Conservation (phyloP, 2,329 filamentous ascomycete genomes). For the Colletotrichum nymphaeae region DNA sequence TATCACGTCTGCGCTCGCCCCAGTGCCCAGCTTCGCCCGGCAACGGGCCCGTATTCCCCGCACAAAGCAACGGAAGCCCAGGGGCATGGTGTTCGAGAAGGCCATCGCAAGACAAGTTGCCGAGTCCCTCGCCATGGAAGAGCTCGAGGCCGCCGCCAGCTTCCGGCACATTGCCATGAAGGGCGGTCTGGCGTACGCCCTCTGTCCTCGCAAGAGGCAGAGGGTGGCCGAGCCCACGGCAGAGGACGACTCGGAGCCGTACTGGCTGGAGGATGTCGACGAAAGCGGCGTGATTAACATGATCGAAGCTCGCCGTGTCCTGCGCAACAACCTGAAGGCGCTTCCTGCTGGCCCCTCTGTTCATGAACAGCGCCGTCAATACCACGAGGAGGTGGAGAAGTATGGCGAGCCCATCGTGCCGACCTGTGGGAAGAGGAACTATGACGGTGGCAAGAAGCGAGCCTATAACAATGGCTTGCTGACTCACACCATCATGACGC, state of each 20-base stretch:
- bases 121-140: constrained; percentile 13
- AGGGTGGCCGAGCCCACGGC: background rate
- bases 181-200: constrained; percentile 15
- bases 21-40: background rate
- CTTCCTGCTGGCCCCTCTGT: constrained; percentile 14
- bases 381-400: constrained; percentile 18
- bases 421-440: constrained; percentile 9
- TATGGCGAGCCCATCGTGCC: constrained; percentile 6
- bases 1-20: background rate
- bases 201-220: constrained; percentile 27
- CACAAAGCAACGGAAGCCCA: constrained; percentile 4
- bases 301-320: constrained; percentile 25
- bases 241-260: constrained; percentile 2
- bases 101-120: constrained; percentile 1
- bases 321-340: constrained; percentile 21
- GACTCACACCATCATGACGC: constrained; percentile 25
- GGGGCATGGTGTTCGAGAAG: constrained; percentile 12
- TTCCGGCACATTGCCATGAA: constrained; percentile 18
- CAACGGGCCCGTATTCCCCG: background rate
- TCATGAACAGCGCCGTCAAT: constrained; percentile 8
- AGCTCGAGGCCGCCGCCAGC: constrained; percentile 22
- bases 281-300: constrained; percentile 12
- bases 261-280: constrained; percentile 13
- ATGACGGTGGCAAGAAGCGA: constrained; percentile 22
- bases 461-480: constrained; percentile 28